Evolutionary conservation across 371 early-diverging fungal species (phyloP).

Genomic region (Blakeslea trispora): DNA sequence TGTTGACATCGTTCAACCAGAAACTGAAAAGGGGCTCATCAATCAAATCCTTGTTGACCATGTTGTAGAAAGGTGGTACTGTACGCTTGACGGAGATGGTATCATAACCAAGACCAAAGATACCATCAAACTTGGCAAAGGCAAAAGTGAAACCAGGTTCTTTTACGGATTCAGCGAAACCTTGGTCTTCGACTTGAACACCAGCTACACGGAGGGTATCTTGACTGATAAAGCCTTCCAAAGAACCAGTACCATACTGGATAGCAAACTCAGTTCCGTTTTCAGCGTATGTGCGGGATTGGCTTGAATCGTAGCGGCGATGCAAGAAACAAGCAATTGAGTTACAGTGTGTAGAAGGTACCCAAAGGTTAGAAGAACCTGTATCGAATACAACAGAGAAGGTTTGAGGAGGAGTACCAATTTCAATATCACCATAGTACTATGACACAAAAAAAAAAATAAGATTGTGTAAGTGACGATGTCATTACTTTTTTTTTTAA

Average conservation of each 20-base stretch:
- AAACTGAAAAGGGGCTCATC: constrained; percentile 83
- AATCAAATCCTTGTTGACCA: constrained; percentile 75
- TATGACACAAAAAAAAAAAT: constrained; percentile 16
- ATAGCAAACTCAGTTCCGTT: constrained; percentile 93
- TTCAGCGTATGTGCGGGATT: constrained; percentile 68
- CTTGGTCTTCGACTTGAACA: constrained; percentile 59
- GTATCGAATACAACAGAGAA: constrained; percentile 97
- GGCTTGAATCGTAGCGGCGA: constrained; percentile 73
- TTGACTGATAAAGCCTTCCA: constrained; percentile 89
- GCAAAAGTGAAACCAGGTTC: constrained; percentile 89
- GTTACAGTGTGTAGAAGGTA: constrained; percentile 91
- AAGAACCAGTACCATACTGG: constrained; percentile 88
- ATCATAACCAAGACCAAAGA: constrained; percentile 88
- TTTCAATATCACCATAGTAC: constrained; percentile 84
- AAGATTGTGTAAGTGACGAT: not conserved
- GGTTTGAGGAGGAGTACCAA: constrained; percentile 88
- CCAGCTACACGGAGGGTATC: constrained; percentile 80
- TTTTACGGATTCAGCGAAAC: constrained; percentile 90
- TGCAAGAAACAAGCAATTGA: constrained; percentile 94
- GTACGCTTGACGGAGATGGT: constrained; percentile 83
- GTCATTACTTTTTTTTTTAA: not conserved
- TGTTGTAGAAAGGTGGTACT: constrained; percentile 90
- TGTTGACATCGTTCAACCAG: constrained; percentile 76
- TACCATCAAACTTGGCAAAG: constrained; percentile 93
- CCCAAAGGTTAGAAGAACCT: constrained; percentile 95